phyloP scores from a whole-genome alignment of 148 eudicot species.

The Chenopodium berlandieri region DNA sequence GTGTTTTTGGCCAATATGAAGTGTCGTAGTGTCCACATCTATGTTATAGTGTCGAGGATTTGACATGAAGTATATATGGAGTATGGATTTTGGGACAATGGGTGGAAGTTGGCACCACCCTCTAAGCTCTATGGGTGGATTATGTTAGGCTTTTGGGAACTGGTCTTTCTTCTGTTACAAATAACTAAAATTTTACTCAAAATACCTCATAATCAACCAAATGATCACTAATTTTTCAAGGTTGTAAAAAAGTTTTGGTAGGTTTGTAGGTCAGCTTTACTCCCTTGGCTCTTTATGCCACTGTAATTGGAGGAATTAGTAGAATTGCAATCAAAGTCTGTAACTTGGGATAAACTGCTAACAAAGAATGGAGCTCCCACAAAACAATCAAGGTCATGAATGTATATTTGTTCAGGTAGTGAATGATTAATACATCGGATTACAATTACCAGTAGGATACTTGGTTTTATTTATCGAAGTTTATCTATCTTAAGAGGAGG shows the following conservation, averaged over 20 bases:
- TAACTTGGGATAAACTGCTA: background rate
- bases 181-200: too few species aligned
- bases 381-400: background rate
- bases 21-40: too few species aligned
- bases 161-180: too few species aligned
- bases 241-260: background rate
- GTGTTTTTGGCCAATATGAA: too few species aligned
- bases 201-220: background rate
- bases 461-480: background rate
- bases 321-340: background rate
- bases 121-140: background rate
- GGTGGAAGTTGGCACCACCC: background rate
- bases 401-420: background rate
- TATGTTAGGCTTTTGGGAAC: background rate
- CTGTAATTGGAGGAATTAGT: background rate
- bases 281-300: background rate
- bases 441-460: background rate
- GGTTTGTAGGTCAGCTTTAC: background rate
- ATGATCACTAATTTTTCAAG: background rate
- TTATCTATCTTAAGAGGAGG: background rate
- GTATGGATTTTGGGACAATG: background rate
- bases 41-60: too few species aligned
- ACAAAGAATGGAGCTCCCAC: background rate
- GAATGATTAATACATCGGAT: background rate
- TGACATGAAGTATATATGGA: too few species aligned